Conservation (phyloP, 257 asterid genomes). For the Solanum tarapatanum region DNA sequence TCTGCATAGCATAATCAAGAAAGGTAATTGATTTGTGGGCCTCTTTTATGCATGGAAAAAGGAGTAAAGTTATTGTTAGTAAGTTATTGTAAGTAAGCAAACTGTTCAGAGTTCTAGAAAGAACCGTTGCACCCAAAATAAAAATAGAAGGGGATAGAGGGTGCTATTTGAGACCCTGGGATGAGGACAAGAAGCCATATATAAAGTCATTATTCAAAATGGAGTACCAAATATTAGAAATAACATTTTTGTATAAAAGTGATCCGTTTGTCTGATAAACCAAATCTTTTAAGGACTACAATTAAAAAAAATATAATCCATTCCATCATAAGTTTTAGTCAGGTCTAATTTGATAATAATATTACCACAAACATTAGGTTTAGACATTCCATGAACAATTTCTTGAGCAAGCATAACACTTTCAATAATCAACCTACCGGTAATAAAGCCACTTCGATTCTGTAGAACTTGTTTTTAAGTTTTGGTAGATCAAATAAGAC, state of each 20-base stretch:
- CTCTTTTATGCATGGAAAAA: not conserved
- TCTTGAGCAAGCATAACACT: not conserved
- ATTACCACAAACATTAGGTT: not conserved
- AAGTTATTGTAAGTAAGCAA: not conserved
- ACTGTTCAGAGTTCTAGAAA: not conserved
- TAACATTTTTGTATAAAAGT: not conserved
- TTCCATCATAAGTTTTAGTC: not conserved
- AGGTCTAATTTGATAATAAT: not conserved
- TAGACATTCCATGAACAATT: not conserved
- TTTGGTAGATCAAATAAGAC: not conserved
- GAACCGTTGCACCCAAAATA: not conserved
- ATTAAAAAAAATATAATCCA: not conserved
- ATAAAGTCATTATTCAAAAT: not conserved
- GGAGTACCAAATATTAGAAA: not conserved
- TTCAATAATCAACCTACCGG: not conserved
- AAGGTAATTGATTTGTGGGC: not conserved
- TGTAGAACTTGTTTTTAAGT: not conserved
- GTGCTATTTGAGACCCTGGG: not conserved
- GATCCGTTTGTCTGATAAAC: not conserved
- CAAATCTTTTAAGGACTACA: not conserved
- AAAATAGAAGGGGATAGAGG: not conserved
- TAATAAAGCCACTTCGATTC: not conserved
- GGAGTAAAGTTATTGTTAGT: not conserved
- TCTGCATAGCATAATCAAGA: not conserved
- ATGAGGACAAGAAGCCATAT: not conserved